A percentile compares a stretch with the other conserved stretches of the same genome.
These are phyloP conservation scores for Kwoniella dejecticola DNA, from an alignment of 768 basidiomycete species.

Conservation along the genomic window DNA sequence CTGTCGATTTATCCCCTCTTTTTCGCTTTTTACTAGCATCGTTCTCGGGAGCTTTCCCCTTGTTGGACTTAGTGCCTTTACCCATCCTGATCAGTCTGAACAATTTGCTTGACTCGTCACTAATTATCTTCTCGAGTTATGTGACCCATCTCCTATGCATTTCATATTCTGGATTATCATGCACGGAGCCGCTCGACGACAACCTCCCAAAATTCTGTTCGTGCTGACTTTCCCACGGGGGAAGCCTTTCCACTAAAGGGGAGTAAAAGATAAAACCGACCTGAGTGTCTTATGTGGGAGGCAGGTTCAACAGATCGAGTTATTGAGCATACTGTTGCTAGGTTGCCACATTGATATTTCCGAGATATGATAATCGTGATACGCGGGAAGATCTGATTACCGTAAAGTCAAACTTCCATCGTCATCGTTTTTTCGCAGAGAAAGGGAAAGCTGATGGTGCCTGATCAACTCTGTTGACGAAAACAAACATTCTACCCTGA, in stretches of 20 bases:
- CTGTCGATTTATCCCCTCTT: constrained; percentile 20
- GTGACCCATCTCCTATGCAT: too few relatives aligned
- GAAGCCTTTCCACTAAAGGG: neutral
- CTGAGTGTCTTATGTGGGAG: neutral
- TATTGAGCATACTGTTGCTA: neutral
- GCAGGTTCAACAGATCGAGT: too few relatives aligned
- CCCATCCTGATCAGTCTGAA: constrained; percentile 1
- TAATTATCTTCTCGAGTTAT: too few relatives aligned
- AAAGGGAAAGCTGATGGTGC: constrained; percentile 13
- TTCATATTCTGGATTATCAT: too few relatives aligned
- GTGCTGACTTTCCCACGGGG: constrained; percentile 4
- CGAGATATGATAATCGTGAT: constrained; percentile 3
- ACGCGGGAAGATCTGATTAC: too few relatives aligned
- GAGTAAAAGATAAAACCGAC: neutral
- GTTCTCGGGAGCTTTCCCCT: constrained; percentile 26
- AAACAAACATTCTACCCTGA: constrained; percentile 5
- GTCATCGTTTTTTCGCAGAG: constrained; percentile 3
- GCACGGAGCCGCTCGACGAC: too few relatives aligned
- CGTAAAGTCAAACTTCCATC: neutral
- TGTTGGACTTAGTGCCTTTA: constrained; percentile 26
- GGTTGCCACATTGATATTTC: neutral
- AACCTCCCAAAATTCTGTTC: constrained; percentile 3
- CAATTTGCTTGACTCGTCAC: too few relatives aligned
- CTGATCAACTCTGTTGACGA: constrained; percentile 18
- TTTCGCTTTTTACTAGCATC: constrained; percentile 18